Conservation (phyloP, 805 yeast genomes). For the Yarrowia sp. region DNA sequence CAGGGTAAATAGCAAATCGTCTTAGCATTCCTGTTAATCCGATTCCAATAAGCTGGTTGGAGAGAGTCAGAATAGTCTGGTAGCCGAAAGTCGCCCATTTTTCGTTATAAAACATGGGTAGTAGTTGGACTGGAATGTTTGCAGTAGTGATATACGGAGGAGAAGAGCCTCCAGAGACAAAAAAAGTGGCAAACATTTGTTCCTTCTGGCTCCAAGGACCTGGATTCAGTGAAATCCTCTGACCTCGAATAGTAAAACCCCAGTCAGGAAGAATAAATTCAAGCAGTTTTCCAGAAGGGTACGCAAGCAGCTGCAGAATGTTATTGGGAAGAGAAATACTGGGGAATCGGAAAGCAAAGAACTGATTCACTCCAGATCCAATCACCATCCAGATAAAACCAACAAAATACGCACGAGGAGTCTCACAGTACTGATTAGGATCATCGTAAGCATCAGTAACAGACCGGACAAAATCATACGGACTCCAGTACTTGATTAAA, state of each 20-base stretch:
- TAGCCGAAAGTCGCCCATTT: slow-evolving; percentile 37
- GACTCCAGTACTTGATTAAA: slow-evolving; percentile 34
- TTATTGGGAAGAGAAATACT: slow-evolving; percentile 48
- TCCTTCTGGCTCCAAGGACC: slow-evolving; percentile 61
- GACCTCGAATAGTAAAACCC: slow-evolving; percentile 33
- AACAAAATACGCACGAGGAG: slow-evolving; percentile 44
- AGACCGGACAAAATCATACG: slow-evolving; percentile 67
- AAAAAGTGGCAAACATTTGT: slow-evolving; percentile 56
- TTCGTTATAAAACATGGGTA: slow-evolving; percentile 27
- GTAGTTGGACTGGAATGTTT: slow-evolving; percentile 11
- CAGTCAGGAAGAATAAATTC: slow-evolving; percentile 32
- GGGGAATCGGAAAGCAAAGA: slow-evolving; percentile 55
- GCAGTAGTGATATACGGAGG: slow-evolving; percentile 27
- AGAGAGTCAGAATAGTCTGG: slow-evolving; percentile 47
- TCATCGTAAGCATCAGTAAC: slow-evolving; percentile 54
- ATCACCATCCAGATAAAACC: slow-evolving; percentile 38
- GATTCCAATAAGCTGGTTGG: slow-evolving; percentile 53
- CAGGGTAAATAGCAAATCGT: slow-evolving; percentile 48
- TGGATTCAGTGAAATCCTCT: slow-evolving; percentile 45
- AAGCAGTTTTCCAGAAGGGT: slow-evolving; percentile 49
- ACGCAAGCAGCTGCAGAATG: slow-evolving; percentile 56
- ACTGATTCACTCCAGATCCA: slow-evolving; percentile 35
- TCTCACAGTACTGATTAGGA: slow-evolving; percentile 47
- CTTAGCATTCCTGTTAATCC: slow-evolving; percentile 56
- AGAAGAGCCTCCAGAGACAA: slow-evolving; percentile 41